Evolutionary conservation across 169 alveolate species (phyloP), one percentile per base, ranked within the genome.

Genomic region (Cyclospora cayetanensis): DNA sequence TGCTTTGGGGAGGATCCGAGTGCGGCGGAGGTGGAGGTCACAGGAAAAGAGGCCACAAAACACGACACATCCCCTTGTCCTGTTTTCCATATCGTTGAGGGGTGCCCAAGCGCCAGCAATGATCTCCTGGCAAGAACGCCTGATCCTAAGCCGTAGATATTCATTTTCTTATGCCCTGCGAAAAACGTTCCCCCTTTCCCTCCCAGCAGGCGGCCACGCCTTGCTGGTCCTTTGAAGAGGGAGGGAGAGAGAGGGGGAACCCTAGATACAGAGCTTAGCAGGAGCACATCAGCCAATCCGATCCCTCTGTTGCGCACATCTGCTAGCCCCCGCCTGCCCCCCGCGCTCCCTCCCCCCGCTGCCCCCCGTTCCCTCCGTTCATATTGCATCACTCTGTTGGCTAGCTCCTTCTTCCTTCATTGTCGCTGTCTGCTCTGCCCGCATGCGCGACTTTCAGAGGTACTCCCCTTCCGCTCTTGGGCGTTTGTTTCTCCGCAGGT

Each of bases 81-180:
- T 50, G 72, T 46, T 31, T 29, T 79, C 4, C 52, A 43, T 27
- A 63, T 34, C 20, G 89, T 52, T 7, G 42, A 79, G 15, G 89
- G 89, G 25, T 50, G 74, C 52, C 89, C 89, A 15, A 79, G 31
- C 18, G 72, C 89, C 31, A 52, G 74, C 89, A 79, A 39, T 37
- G 72, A 79, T 2, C 37, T 50, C 74, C 52, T 79, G 89, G 89
- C 52, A 50, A 46, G 85, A n/a, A n/a, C n/a, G n/a, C n/a, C n/a
- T n/a, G n/a, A n/a, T n/a, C n/a, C n/a, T n/a, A n/a, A n/a, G n/a
- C n/a, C n/a, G n/a, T n/a, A n/a, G n/a, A n/a, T n/a, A n/a, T n/a
- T n/a, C n/a, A n/a, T n/a, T n/a, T n/a, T n/a, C n/a, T n/a, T n/a
- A n/a, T n/a, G n/a, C n/a, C n/a, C n/a, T n/a, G n/a, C n/a, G n/a